Conservation (phyloP, 2,329 filamentous ascomycete genomes). For the Neocucurbitaria cava region DNA sequence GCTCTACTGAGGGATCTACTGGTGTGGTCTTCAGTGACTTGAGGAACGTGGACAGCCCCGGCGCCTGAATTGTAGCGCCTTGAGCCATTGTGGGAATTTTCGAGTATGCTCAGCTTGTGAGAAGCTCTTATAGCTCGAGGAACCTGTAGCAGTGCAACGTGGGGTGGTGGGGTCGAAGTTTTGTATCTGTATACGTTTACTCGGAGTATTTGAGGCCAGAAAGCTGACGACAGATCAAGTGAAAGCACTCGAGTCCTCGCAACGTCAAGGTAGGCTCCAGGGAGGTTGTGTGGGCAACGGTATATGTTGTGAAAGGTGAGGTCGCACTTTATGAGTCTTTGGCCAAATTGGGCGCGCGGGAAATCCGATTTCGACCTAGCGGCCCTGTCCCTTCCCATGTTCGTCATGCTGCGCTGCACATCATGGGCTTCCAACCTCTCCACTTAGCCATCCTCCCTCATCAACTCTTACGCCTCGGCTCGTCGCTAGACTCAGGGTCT, state of each 20-base stretch:
- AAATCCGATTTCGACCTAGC: background rate
- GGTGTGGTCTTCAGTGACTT: constrained; percentile 73
- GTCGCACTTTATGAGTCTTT: background rate
- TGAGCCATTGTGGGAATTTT: constrained; percentile 28
- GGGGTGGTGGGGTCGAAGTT: background rate
- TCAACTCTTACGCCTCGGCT: background rate
- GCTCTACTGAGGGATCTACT: constrained; percentile 83
- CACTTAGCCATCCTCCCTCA: constrained; percentile 1
- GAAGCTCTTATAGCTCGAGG: background rate
- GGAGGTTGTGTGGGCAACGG: background rate
- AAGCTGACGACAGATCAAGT: background rate
- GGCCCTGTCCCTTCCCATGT: background rate
- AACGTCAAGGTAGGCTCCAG: background rate
- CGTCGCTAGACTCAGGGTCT: background rate
- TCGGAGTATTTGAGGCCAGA: background rate
- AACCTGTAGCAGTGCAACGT: background rate
- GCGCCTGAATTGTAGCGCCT: constrained; percentile 59
- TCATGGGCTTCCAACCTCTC: constrained; percentile 1
- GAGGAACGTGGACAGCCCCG: constrained; percentile 78
- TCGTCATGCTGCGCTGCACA: constrained; percentile 3
- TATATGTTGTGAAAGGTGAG: background rate
- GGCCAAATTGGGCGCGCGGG: background rate
- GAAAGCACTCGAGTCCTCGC: background rate
- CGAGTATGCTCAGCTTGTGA: background rate
- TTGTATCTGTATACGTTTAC: background rate